Base-by-base conservation (phyloP, 148 eudicot species). In the Vaccinium myrtillus region DNA sequence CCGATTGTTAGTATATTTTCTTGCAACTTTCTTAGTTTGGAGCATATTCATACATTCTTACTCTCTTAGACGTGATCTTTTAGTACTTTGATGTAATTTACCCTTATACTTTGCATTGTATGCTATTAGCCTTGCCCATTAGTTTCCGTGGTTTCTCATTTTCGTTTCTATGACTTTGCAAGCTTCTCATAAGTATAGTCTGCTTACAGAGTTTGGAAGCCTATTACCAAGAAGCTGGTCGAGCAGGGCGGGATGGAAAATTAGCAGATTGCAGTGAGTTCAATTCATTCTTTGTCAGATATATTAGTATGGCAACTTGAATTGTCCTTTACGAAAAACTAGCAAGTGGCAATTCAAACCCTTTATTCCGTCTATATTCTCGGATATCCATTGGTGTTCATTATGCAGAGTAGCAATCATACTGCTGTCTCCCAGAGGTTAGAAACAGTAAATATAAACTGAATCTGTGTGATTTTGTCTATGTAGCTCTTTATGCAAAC, bases 151-250 rank as follows among this genome's bases (percentile, higher is more conserved):
- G n/a, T 78, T 15, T 59, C 3, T 27, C 5, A 27, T 19, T 58
- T 27, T 84, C 18, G 8, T 77, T 23, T 80, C 10, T 25, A 23
- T 43, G 73, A 32, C 75, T 43, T 50, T 75, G 77, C 61, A 65
- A 53, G 77, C 69, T 86, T 81, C 51, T 82, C 46, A 39, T 53
- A 76, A 43, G 10, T 43, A 9, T 56, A 43, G 36, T 79, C 54
- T 69, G 27, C 58, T 48, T 87, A 69, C 82, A 96, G 92, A 96
- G 97, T 84, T 83, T 96, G 87, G 98, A 96, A 91, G 97, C 98
- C 59, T 96, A 96, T 88, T 94, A 96, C 87, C 98, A 96, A 91
- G 98, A 96, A 91, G 98, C 98, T 50, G 98, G 98, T 78, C 94
- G 98, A 84, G 98, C 98, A 81, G 98, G 98, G 39, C 88, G 98